phyloP scores from a whole-genome alignment of 768 basidiomycete genomes.

The Russula olivacea region DNA sequence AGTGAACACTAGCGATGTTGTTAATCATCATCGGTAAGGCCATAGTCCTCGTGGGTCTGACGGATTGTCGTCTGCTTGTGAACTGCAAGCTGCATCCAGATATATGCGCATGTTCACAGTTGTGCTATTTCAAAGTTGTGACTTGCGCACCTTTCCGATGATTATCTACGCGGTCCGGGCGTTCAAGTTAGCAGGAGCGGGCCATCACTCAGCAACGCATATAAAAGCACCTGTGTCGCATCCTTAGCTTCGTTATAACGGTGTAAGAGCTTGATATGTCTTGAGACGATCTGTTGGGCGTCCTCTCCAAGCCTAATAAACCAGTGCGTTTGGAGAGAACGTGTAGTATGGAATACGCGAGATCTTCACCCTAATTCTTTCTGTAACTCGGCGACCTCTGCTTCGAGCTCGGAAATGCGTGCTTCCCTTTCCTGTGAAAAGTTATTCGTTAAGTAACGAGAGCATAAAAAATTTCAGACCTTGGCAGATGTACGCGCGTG shows the following conservation, averaged over 20 bases:
- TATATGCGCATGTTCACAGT: constrained; percentile 15
- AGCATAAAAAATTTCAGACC: not conserved
- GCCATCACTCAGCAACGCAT: not conserved
- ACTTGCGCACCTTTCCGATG: constrained; percentile 56
- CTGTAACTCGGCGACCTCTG: constrained; percentile 15
- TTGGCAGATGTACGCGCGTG: constrained; percentile 22
- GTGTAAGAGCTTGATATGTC: constrained; percentile 63
- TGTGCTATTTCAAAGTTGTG: not conserved
- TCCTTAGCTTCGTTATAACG: constrained; percentile 76
- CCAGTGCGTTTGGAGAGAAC: not conserved
- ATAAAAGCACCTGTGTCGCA: constrained; percentile 57
- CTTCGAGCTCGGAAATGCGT: constrained; percentile 19
- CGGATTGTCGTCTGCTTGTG: constrained; percentile 63
- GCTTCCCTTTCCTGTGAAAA: constrained; percentile 17
- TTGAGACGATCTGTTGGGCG: constrained; percentile 51
- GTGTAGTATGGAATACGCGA: not conserved
- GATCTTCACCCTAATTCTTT: constrained; percentile 15
- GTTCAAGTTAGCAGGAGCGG: not conserved
- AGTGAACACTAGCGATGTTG: too few relatives aligned
- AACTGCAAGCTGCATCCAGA: constrained; percentile 53
- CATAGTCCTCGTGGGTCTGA: constrained; percentile 69
- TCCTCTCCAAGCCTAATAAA: constrained; percentile 36
- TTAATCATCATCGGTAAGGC: constrained; percentile 53
- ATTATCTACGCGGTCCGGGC: constrained; percentile 46
- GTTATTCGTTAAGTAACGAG: not conserved